These are phyloP conservation scores for Geopyxis carbonaria DNA, from an alignment of 495 filamentous ascomycete species.

Conservation along the genomic window DNA sequence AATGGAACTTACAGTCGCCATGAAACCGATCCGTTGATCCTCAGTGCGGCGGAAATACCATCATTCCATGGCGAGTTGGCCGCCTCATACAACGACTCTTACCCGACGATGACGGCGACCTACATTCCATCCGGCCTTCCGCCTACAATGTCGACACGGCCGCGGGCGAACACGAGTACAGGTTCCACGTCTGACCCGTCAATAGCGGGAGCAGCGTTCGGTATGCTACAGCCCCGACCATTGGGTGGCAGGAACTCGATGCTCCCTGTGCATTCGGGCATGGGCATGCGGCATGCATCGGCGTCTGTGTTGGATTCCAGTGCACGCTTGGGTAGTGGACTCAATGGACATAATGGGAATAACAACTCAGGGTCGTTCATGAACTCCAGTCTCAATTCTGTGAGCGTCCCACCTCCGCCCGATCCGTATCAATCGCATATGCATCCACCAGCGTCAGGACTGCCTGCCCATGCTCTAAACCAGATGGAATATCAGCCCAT, in stretches of 20 bases:
- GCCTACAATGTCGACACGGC: constrained; percentile 10
- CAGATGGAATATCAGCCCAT: constrained; percentile 5
- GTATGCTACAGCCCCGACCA: constrained; percentile 11
- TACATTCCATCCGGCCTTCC: constrained; percentile 8
- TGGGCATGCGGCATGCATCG: constrained; percentile 22
- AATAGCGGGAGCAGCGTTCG: constrained; percentile 11
- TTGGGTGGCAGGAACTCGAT: constrained; percentile 19
- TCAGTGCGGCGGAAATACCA: constrained; percentile 19
- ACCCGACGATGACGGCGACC: constrained; percentile 18
- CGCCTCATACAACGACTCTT: constrained; percentile 10
- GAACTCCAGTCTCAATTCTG: too few species aligned
- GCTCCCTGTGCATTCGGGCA: constrained; percentile 14
- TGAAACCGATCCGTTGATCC: constrained; percentile 13
- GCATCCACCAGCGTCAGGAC: constrained; percentile 14
- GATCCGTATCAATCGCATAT: too few species aligned
- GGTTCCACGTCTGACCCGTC: constrained; percentile 13
- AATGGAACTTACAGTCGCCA: constrained; percentile 16
- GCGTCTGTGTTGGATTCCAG: constrained; percentile 17
- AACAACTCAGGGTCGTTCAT: neutral
- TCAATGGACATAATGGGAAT: constrained; percentile 7
- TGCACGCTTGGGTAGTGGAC: constrained; percentile 9
- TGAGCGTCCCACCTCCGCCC: constrained; percentile 11
- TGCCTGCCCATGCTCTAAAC: constrained; percentile 5
- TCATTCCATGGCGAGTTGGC: constrained; percentile 22
- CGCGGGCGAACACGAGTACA: constrained; percentile 22